A percentile compares a stretch with the other conserved stretches of the same genome.
Conservation (phyloP, 208 protist species). For the Crithidia mellificae region DNA sequence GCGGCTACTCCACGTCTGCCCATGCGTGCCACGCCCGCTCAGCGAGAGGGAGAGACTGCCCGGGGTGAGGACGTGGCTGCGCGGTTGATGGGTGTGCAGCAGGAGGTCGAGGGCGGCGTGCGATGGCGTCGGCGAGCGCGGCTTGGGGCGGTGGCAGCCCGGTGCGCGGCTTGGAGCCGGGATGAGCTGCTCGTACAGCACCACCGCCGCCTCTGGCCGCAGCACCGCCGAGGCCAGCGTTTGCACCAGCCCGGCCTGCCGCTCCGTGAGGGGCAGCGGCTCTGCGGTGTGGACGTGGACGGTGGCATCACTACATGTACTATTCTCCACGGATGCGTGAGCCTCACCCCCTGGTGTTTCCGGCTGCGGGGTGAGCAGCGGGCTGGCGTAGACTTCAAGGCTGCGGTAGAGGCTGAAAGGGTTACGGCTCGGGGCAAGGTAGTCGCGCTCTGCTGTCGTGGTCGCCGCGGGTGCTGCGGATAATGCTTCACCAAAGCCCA, state of each 20-base stretch:
- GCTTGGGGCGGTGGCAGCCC: neutral
- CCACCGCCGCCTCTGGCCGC: constrained; percentile 37
- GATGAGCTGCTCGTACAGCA: constrained; percentile 38
- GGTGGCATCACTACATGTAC: constrained; percentile 1
- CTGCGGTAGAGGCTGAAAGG: constrained; percentile 53
- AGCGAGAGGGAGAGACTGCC: constrained; percentile 4
- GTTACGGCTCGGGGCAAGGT: constrained; percentile 66
- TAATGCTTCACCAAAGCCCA: constrained; percentile 1
- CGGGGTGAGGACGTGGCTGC: neutral
- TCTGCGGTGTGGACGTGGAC: neutral
- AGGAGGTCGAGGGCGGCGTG: constrained; percentile 6
- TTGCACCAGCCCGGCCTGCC: constrained; percentile 1
- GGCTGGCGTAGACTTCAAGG: constrained; percentile 8
- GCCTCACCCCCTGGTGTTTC: neutral
- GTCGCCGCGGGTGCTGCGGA: too few species aligned
- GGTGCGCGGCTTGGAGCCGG: constrained; percentile 10
- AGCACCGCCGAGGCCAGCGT: constrained; percentile 15
- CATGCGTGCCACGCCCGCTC: neutral
- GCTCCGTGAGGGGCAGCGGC: constrained; percentile 1
- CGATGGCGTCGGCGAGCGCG: neutral
- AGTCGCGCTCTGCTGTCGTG: constrained; percentile 32
- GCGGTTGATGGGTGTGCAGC: neutral
- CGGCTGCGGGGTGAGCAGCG: neutral
- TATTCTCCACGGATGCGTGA: too few species aligned
- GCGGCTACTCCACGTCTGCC: neutral